Base-by-base conservation (phyloP, 2,329 filamentous ascomycete species). In the Coniella lustricola region DNA sequence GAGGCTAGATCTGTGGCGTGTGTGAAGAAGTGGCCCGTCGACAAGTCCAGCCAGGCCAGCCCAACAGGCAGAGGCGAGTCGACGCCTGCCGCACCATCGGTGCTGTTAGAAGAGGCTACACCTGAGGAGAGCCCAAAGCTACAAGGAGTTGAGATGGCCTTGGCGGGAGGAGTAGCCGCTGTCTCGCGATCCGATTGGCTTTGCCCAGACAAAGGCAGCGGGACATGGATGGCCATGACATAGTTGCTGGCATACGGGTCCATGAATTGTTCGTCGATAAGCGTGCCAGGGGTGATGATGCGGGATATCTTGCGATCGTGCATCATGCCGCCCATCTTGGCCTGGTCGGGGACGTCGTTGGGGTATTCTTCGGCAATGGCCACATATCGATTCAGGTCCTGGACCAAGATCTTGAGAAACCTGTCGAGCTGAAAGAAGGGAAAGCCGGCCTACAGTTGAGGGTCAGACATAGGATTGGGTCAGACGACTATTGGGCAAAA, bases 221-320 rank as follows among this genome's bases (percentile, higher is more conserved):
- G 56, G 22, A 85, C 64, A 60, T 94, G 80, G 41, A 97, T 77
- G 33, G 87, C 84, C 63, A 97, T 78, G 31, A 97, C 75, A 64
- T 91, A 98, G 63, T 96, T 97, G 67, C 93, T 96, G 59, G 87
- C 82, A 62, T 87, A 91, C 1, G 90, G 88, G 62, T 97, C 88
- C 74, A 98, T 90, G 65, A 97, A 98, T 59, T 90, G 90, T 67
- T 98, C 93, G 65, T 98, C 93, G 56, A 98, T 95, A 46, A 98
- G 73, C 1, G 93, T 98, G 17, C 93, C 93, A 1, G 93, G 90
- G 1, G 93, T 97, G 60, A 98, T 82, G 57, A 98, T 84, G 49
- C 93, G 83, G 16, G 87, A 80, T 13, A 98, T 89, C 57, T 75
- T 82, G 21, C 93, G 84, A 62, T 94, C 86, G 64, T 93, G 94